Percentiles rank a stretch among this genome's conserved stretches.
Conservation (phyloP, 352 stramenopile species). For the Globisporangium splendens region DNA sequence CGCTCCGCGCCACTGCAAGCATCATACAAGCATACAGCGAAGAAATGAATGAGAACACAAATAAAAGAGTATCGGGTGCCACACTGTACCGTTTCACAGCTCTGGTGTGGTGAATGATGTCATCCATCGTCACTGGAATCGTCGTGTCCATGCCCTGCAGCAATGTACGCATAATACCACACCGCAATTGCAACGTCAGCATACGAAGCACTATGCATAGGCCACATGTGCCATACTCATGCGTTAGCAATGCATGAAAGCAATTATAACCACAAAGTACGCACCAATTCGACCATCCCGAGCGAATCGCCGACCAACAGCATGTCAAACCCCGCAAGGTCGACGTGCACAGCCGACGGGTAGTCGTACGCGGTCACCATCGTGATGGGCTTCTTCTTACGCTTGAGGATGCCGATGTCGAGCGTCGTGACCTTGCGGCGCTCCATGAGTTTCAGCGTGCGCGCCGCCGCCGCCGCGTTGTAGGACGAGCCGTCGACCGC, state of each 20-base stretch:
- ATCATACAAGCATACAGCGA: neutral
- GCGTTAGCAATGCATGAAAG: no score
- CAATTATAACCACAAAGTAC: conserved; percentile 15
- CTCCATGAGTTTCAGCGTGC: conserved; percentile 82
- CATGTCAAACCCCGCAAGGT: conserved; percentile 97
- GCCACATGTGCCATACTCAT: no score
- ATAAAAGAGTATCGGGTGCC: no score
- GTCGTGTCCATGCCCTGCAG: conserved; percentile 84
- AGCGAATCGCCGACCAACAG: conserved; percentile 97
- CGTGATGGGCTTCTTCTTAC: conserved; percentile 96
- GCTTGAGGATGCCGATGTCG: conserved; percentile 86
- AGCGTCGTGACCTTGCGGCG: conserved; percentile 82
- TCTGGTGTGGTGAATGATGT: conserved; percentile 98
- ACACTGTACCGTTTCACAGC: conserved; percentile 87
- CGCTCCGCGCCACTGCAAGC: conserved; percentile 52
- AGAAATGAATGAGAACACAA: no score
- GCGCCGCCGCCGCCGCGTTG: conserved; percentile 47
- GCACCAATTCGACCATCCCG: conserved; percentile 98
- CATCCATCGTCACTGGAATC: conserved; percentile 94
- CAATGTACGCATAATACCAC: no score
- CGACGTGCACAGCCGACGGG: conserved; percentile 95
- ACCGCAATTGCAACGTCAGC: conserved; percentile 4
- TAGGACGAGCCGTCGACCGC: conserved; percentile 17
- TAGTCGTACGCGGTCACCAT: conserved; percentile 99
- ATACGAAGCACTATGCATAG: no score